Evolutionary conservation across 257 asterid species (phyloP).

Genomic region (Hygrophila difformis): DNA sequence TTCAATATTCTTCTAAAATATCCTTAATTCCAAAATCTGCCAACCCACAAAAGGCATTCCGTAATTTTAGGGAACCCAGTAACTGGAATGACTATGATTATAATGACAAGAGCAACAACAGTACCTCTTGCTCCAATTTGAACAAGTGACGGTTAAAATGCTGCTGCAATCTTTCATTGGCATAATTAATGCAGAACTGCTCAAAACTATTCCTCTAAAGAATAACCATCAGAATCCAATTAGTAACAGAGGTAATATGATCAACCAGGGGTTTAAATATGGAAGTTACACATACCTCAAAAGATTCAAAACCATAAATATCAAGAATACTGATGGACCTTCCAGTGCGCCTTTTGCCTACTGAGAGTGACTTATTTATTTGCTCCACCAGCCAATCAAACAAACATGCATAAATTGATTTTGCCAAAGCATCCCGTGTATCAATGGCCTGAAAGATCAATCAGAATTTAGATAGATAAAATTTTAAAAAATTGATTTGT

Average conservation of each 20-base stretch:
- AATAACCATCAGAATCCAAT: slow-evolving; percentile 13
- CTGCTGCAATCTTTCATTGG: slow-evolving; percentile 94
- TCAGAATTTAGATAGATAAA: slow-evolving; percentile 12
- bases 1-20: too few relatives aligned
- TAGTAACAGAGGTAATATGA: slow-evolving; percentile 11
- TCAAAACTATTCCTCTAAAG: slow-evolving; percentile 89
- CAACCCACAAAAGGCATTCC: too few relatives aligned
- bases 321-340: slow-evolving; percentile 97
- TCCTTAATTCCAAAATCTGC: too few relatives aligned
- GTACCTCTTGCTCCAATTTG: slow-evolving; percentile 98
- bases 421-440: slow-evolving; percentile 91
- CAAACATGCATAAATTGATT: slow-evolving; percentile 86
- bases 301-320: slow-evolving; percentile 97
- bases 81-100: too few relatives aligned
- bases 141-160: slow-evolving; percentile 97
- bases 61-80: too few relatives aligned
- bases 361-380: slow-evolving; percentile 85
- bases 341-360: slow-evolving; percentile 93
- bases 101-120: neutral
- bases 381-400: slow-evolving; percentile 98
- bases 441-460: slow-evolving; percentile 71
- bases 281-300: slow-evolving; percentile 51
- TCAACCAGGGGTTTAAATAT: slow-evolving; percentile 6
- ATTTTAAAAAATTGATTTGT: slow-evolving; percentile 10
- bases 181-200: slow-evolving; percentile 97